Base-by-base conservation (phyloP, 2,329 filamentous ascomycete species). In the Aspergillus fumigatiaffinis region DNA sequence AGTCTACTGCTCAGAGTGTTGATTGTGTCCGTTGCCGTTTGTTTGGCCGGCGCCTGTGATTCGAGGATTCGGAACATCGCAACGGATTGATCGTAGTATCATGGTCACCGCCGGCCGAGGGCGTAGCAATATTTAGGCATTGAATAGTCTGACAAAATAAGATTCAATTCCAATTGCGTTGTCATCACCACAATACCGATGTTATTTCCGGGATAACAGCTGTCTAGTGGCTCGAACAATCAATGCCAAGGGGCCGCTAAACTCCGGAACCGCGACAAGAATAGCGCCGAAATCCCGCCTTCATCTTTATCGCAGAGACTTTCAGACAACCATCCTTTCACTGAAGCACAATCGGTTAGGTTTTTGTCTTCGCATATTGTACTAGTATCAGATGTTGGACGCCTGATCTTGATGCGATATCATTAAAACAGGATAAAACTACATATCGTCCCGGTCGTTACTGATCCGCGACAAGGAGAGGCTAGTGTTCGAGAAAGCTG, bases 11-110 rank as follows among this genome's bases (percentile, higher is more conserved):
- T 95, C 59, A 97, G 82, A 46, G 92, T 90, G 60, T 88, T 89
- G 73, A 99, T 99, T 46, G 94, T 97, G 72, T 96, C 92, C 71
- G 90, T 89, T 66, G 93, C 94, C 69, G 91, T 96, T 83, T 99
- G 94, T 82, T 95, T 94, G 72, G 92, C 91, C 67, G 94, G 94
- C 70, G 91, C 90, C 76, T 88, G 84, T 67, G 83, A 82, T 73
- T 86, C 83, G 67, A 87, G 82, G 68, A 86, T 84, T 72, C 80
- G 78, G 65, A 81, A 79, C 79, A 81, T 81, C 60, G 71, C 74
- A 68, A 61, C 51, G 60, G 60, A 60, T 66, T 56, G 57, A 53
- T 68, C 61, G 68, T 68, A 73, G 65, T 71, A 63, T 75, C 75
- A 77, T 76, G 72, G 70, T 75, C 73, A 76, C 63, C 67, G 65